Percentiles rank a stretch among this genome's conserved stretches.
phyloP scores from a whole-genome alignment of 768 basidiomycete genomes.

The Macrolepiota fuliginosa region DNA sequence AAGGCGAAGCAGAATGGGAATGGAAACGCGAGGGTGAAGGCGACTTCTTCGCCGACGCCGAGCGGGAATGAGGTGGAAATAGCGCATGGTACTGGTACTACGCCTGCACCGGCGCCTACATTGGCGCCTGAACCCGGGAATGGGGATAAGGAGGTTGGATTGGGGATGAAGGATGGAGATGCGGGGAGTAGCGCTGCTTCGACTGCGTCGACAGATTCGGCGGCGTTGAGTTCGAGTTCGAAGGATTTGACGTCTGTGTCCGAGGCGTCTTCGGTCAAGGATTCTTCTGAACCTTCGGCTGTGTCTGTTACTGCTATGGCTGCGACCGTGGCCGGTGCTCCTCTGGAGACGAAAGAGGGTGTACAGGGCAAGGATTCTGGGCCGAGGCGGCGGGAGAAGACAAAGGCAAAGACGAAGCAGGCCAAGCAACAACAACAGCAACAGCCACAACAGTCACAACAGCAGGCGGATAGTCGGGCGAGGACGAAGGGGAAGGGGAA shows the following conservation, averaged over 20 bases:
- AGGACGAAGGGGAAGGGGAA: neutral
- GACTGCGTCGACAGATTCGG: slow-evolving; percentile 9
- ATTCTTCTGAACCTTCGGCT: neutral
- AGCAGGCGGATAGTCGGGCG: neutral
- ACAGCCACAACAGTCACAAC: too few relatives aligned
- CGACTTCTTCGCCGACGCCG: neutral
- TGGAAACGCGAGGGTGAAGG: neutral
- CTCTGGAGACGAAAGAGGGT: too few relatives aligned
- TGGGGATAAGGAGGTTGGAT: too few relatives aligned
- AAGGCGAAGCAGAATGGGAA: slow-evolving; percentile 8
- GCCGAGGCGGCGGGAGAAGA: neutral
- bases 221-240: neutral
- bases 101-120: too few relatives aligned
- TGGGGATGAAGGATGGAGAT: neutral
- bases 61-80: neutral
- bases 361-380: too few relatives aligned
- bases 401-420: neutral
- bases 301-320: neutral
- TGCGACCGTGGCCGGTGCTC: too few relatives aligned
- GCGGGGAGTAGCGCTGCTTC: neutral
- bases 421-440: too few relatives aligned
- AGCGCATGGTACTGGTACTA: neutral
- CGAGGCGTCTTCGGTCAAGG: neutral
- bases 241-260: neutral
- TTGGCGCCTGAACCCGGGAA: too few relatives aligned